Base-by-base conservation (phyloP, 257 asterid species). In the Solanum gandarillasii region DNA sequence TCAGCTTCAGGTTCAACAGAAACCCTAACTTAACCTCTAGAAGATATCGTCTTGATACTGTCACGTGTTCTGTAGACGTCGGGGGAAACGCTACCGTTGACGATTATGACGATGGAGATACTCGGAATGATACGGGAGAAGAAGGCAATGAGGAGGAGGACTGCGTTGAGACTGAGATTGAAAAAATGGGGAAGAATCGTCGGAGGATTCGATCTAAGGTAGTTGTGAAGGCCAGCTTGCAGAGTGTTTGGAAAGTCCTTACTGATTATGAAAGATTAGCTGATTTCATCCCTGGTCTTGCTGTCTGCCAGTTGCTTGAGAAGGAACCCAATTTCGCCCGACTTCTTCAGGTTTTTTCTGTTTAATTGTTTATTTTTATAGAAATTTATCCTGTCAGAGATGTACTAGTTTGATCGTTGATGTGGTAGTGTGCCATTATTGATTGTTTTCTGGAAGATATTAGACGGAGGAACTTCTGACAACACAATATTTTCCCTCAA, bases 221-320 rank as follows among this genome's bases (percentile, higher is more conserved):
- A 25, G 92, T 89, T 8, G 87, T 95, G 81, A 90, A 90, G 87
- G 95, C 98, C 52, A 91, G 94, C 91, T 94, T 94, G 58, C 90
- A 93, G 82, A 89, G 88, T 21, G 91, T 94, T 25, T 95, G 98
- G 98, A 90, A 89, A 86, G 89, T 94, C 86, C 87, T 95, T 92
- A 95, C 98, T 65, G 95, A 95, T 92, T 95, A 95, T 79, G 98
- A 95, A 88, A 90, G 94, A 87, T 90, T 95, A 91, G 93, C 98
- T 83, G 98, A 95, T 86, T 94, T 93, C 90, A 94, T 95, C 83
- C 98, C 98, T 2, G 95, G 98, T 76, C 95, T 95, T 48, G 95
- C 95, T 32, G 98, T 94, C 87, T 92, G 98, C 91, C 90, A 91
- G 92, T 89, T 95, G 93, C 93, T 95, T 43, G 94, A 94, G 85